Evolutionary conservation across 176 grass and related monocot species (phyloP).

Genomic region (Dactylis glomerata): DNA sequence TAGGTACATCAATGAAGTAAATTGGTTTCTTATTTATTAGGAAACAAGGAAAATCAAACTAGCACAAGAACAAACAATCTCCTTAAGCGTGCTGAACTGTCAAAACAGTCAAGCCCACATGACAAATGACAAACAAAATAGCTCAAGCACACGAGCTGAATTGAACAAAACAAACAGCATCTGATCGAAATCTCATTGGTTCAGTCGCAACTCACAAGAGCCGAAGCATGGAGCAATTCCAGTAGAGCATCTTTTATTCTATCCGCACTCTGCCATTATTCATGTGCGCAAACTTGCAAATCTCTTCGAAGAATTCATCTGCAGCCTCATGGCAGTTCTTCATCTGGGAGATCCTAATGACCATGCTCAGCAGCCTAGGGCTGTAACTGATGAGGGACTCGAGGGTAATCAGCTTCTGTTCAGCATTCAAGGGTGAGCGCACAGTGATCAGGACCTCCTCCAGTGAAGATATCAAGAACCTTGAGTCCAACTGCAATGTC

Average conservation of each 20-base stretch:
- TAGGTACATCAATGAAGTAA: background rate
- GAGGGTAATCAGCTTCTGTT: constrained; percentile 81
- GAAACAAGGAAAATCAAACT: constrained; percentile 6
- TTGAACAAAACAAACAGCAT: constrained; percentile 11
- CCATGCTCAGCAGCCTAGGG: constrained; percentile 55
- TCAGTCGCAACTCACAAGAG: background rate
- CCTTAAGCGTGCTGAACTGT: background rate
- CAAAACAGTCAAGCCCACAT: background rate
- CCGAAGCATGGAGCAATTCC: background rate
- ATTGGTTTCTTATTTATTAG: constrained; percentile 19
- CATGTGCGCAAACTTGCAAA: constrained; percentile 75
- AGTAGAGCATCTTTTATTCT: constrained; percentile 40
- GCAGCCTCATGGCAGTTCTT: constrained; percentile 76
- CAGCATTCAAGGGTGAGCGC: constrained; percentile 79
- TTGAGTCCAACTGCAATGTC: constrained; percentile 65
- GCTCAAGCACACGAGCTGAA: background rate
- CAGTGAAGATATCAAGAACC: constrained; percentile 66
- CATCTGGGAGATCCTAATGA: constrained; percentile 92
- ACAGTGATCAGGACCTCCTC: constrained; percentile 84
- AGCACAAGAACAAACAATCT: background rate
- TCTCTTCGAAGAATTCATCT: constrained; percentile 93
- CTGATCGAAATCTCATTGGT: background rate
- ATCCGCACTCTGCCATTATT: constrained; percentile 56
- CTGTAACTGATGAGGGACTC: constrained; percentile 73
- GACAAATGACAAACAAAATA: constrained; percentile 22